A percentile compares a stretch with the other conserved stretches of the same genome.
Evolutionary conservation across 352 stramenopile genomes (phyloP).

Genomic region (Globisporangium barbulae): DNA sequence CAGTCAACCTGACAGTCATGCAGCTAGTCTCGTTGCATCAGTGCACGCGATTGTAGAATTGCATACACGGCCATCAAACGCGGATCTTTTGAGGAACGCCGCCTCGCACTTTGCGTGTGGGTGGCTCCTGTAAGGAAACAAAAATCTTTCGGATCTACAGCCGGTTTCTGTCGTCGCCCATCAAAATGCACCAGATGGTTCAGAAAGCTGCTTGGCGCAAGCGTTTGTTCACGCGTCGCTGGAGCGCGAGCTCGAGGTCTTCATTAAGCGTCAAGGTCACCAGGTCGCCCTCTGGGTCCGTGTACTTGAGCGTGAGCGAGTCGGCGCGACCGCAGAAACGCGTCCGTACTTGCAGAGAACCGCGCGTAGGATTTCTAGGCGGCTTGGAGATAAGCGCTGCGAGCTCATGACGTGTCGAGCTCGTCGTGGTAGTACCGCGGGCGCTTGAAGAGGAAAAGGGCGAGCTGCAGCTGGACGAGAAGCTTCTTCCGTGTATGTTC

Average conservation of each 20-base stretch:
- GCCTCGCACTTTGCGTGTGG: background rate
- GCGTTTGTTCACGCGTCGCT: slow-evolving; percentile 9
- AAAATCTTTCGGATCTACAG: background rate
- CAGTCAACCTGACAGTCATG: too few relatives aligned
- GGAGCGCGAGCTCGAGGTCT: slow-evolving; percentile 63
- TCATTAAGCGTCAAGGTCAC: slow-evolving; percentile 60
- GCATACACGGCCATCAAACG: too few relatives aligned
- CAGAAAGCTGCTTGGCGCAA: slow-evolving; percentile 6
- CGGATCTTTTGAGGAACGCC: too few relatives aligned
- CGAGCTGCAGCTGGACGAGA: too few relatives aligned
- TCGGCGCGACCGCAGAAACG: slow-evolving; percentile 6
- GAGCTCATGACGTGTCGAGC: too few relatives aligned
- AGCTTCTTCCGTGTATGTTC: too few relatives aligned
- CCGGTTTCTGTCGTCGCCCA: background rate
- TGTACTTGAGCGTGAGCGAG: slow-evolving; percentile 77
- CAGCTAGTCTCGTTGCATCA: too few relatives aligned
- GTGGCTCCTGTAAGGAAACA: background rate
- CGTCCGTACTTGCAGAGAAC: background rate
- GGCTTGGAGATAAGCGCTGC: too few relatives aligned
- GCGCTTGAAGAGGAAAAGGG: too few relatives aligned
- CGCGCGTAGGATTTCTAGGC: too few relatives aligned
- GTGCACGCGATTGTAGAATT: too few relatives aligned
- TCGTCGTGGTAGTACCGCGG: too few relatives aligned
- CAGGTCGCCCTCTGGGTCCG: slow-evolving; percentile 61
- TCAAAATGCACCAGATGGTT: background rate